Evolutionary conservation across 2,329 filamentous ascomycete genomes (phyloP), one percentile per base, ranked within the genome.

Genomic region (Trichoderma polysporum): DNA sequence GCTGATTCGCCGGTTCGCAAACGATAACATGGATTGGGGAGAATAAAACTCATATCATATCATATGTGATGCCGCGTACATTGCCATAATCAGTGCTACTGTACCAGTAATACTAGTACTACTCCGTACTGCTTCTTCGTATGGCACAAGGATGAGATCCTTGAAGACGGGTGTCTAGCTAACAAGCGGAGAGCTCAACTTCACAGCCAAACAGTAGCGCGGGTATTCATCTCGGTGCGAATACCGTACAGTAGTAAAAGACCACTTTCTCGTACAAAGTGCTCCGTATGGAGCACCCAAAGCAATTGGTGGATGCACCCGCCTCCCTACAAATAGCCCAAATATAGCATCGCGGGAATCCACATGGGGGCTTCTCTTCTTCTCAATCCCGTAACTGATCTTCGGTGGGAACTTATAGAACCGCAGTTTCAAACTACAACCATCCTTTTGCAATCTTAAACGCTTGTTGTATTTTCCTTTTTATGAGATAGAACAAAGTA

Each of bases 361-460:
- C 59, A 62, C 59, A 62, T 52, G 59, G n/a, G n/a, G n/a, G 45
- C 33, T 45, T 45, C 22, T 7, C 3, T 45, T 39, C n/a, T 17
- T 62, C 59, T 52, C 47, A 39, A 62, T 62, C 15, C 33, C 59
- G 31, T 50, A 62, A 62, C 17, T 39, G 59, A 62, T 62, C 33
- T 27, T 37, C 59, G 47, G 59, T 62, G 59, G 59, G n/a, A 29
- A 62, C 59, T 27, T 45, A 39, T 47, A 59, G 56, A 59, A 57
- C 37, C 27, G 17, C 39, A 50, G 57, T 31, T 49, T 49, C 57
- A 49, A 35, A 52, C 25, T 25, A 22, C 54, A 58, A 27, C 27
- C 37, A 41, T 22, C 47, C 47, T 50, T 37, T 62, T 37, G 47
- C 47, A 31, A 62, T 62, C 52, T 62, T 31, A n/a, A n/a, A n/a